A percentile compares a stretch with the other conserved stretches of the same genome.
These are phyloP conservation scores for Diaporthe caulivora DNA, from an alignment of 2,329 filamentous ascomycete genomes.

Conservation along the genomic window DNA sequence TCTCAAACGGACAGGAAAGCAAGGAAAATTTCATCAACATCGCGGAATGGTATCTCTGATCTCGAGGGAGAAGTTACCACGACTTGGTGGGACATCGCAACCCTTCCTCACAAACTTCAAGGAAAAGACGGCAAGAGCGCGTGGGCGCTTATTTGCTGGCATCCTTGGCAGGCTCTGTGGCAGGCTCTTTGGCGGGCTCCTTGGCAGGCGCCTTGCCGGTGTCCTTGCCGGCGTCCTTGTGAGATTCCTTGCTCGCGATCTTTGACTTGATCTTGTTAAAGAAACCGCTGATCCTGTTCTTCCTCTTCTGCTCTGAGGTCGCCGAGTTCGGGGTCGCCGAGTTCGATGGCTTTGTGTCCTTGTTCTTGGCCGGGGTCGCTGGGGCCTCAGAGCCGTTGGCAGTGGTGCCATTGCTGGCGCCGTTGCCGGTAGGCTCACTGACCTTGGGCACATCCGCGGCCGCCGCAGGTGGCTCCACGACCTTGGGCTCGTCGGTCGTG, in stretches of 20 bases:
- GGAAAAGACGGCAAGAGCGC: background rate
- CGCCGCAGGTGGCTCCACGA: slow-evolving; percentile 41
- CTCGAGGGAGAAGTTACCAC: slow-evolving; percentile 39
- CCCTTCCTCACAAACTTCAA: background rate
- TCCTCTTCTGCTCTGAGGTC: slow-evolving; percentile 68
- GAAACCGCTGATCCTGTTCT: slow-evolving; percentile 72
- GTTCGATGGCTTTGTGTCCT: slow-evolving; percentile 38
- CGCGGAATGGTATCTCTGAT: slow-evolving; percentile 32
- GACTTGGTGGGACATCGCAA: slow-evolving; percentile 30
- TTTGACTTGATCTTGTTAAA: slow-evolving; percentile 69
- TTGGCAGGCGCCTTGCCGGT: background rate
- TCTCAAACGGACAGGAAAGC: slow-evolving; percentile 34
- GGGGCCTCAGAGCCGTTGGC: slow-evolving; percentile 40
- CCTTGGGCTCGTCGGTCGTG: slow-evolving; percentile 43
- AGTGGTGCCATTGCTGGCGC: slow-evolving; percentile 35
- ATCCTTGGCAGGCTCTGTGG: background rate
- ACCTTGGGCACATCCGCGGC: slow-evolving; percentile 41
- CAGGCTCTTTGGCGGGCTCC: background rate
- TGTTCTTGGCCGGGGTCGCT: slow-evolving; percentile 41
- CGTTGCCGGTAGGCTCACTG: slow-evolving; percentile 40
- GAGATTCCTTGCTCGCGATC: slow-evolving; percentile 44
- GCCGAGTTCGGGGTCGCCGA: slow-evolving; percentile 43
- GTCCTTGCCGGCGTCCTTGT: slow-evolving; percentile 45
- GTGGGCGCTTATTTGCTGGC: slow-evolving; percentile 30
- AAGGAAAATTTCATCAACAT: slow-evolving; percentile 38